Percentiles rank a stretch among this genome's conserved stretches.
Evolutionary conservation across 257 asterid species (phyloP).

Genomic region (Nicotiana knightiana): DNA sequence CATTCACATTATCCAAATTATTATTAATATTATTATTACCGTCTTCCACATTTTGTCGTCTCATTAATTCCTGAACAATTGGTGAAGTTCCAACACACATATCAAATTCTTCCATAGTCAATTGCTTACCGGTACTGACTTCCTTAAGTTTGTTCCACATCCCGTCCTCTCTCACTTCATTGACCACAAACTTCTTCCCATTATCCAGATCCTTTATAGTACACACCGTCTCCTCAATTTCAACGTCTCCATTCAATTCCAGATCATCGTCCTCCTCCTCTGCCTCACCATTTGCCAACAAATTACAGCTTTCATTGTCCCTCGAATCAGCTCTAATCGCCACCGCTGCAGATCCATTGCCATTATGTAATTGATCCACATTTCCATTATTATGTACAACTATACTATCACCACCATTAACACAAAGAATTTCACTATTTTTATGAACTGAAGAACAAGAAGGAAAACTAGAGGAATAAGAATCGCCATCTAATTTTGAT

Average conservation of each 20-base stretch:
- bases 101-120: constrained; percentile 88
- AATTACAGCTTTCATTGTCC: constrained; percentile 20
- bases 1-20: constrained; percentile 39
- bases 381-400: constrained; percentile 27
- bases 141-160: constrained; percentile 92
- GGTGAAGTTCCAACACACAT: constrained; percentile 97
- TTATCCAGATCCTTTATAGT: constrained; percentile 85
- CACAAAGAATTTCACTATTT: constrained; percentile 10
- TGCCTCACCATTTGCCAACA: constrained; percentile 13
- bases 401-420: constrained; percentile 13
- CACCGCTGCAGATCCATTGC: constrained; percentile 26
- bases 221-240: constrained; percentile 43
- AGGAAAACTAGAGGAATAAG: constrained; percentile 15
- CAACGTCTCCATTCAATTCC: constrained; percentile 18
- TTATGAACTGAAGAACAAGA: not conserved
- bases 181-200: constrained; percentile 93
- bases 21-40: constrained; percentile 39
- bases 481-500: constrained; percentile 55
- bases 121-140: constrained; percentile 83
- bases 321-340: constrained; percentile 10
- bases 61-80: constrained; percentile 92
- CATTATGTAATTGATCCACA: constrained; percentile 15
- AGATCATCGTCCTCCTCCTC: not conserved
- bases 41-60: constrained; percentile 87
- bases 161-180: constrained; percentile 92